phyloP scores from a whole-genome alignment of 2,329 filamentous ascomycete genomes.

The Dactylellina sp. region DNA sequence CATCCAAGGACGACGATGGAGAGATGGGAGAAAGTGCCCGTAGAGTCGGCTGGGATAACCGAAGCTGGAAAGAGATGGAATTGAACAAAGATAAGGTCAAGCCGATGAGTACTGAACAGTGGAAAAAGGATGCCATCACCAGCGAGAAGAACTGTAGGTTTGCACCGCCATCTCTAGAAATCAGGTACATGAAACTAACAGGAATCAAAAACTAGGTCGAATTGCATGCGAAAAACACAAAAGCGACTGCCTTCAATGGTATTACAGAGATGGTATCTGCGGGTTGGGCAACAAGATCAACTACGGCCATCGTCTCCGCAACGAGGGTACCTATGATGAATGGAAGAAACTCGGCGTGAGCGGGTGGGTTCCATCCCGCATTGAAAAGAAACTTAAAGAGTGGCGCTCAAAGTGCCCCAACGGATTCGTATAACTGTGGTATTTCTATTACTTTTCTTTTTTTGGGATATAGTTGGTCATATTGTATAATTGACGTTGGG shows the following conservation, averaged over 20 bases:
- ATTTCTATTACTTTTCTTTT: not conserved
- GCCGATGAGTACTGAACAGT: slow-evolving; percentile 20
- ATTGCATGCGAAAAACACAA: slow-evolving; percentile 47
- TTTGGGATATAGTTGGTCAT: not conserved
- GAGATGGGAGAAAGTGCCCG: slow-evolving; percentile 16
- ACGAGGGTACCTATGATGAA: slow-evolving; percentile 49
- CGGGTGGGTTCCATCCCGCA: slow-evolving; percentile 42
- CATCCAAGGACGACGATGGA: slow-evolving; percentile 24
- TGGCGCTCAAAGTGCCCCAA: slow-evolving; percentile 48
- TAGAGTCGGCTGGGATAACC: slow-evolving; percentile 50
- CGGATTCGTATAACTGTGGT: slow-evolving; percentile 8
- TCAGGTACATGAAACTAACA: slow-evolving; percentile 27
- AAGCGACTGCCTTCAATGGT: slow-evolving; percentile 47
- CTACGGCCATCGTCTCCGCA: slow-evolving; percentile 52
- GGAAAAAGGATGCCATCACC: slow-evolving; percentile 48
- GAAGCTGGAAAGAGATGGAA: slow-evolving; percentile 47
- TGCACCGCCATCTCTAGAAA: too few species aligned
- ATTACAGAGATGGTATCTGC: slow-evolving; percentile 48
- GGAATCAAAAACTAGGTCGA: slow-evolving; percentile 21
- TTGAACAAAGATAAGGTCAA: slow-evolving; percentile 50
- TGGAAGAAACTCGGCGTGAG: slow-evolving; percentile 52
- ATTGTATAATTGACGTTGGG: not conserved
- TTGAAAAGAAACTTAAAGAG: slow-evolving; percentile 33
- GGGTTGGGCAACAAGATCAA: slow-evolving; percentile 44
- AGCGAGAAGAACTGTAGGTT: slow-evolving; percentile 50